Conservation (phyloP, 2,329 filamentous ascomycete species). For the Xylariaceae sp. region DNA sequence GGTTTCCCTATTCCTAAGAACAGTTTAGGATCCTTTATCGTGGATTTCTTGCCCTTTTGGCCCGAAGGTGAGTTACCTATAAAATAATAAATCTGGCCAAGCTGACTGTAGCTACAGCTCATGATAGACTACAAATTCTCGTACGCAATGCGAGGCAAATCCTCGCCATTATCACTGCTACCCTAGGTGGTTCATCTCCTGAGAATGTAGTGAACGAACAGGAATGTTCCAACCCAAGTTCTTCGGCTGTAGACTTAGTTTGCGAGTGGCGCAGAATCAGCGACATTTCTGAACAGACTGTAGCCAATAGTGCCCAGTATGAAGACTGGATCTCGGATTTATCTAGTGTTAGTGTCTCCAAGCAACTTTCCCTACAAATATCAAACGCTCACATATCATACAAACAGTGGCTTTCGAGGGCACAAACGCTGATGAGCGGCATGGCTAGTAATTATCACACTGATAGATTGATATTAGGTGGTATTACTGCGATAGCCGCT, state of each 20-base stretch:
- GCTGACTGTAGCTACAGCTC: conserved; percentile 28
- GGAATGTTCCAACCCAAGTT: conserved; percentile 46
- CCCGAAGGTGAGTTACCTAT: conserved; percentile 54
- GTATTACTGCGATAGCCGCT: conserved; percentile 46
- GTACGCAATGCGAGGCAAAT: conserved; percentile 83
- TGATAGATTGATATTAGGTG: conserved; percentile 59
- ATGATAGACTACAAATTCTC: conserved; percentile 66
- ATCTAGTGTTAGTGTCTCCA: conserved; percentile 44
- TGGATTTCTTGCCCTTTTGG: conserved; percentile 82
- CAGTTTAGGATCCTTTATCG: conserved; percentile 85
- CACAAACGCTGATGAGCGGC: conserved; percentile 82
- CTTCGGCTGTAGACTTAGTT: conserved; percentile 63
- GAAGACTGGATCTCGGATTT: conserved; percentile 50
- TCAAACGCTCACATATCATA: conserved; percentile 15
- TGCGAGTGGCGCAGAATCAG: conserved; percentile 68
- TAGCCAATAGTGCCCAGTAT: conserved; percentile 2
- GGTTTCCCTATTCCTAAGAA: conserved; percentile 90
- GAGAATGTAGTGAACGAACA: conserved; percentile 35
- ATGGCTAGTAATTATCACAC: conserved; percentile 94
- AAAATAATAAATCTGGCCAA: background rate
- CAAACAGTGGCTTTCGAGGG: conserved; percentile 68
- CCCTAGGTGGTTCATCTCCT: conserved; percentile 63
- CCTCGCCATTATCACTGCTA: conserved; percentile 74
- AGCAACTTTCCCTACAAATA: background rate
- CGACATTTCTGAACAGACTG: conserved; percentile 22